Percentiles rank a stretch among this genome's conserved stretches.
Conservation (phyloP, 2,329 filamentous ascomycete genomes). For the Colletotrichum kahawae region DNA sequence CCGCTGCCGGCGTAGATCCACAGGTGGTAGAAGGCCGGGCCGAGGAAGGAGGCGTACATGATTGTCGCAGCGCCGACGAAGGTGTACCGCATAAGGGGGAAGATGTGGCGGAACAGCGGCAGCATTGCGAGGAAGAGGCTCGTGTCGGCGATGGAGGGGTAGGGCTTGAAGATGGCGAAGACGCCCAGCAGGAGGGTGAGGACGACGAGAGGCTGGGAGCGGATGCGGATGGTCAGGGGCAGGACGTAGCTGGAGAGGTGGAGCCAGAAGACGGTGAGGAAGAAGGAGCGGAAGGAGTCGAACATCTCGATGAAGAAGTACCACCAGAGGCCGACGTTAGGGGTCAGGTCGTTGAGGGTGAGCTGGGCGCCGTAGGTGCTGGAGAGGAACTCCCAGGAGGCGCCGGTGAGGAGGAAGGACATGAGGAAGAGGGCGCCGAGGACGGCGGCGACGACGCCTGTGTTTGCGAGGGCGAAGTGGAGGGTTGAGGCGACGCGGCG, state of each 20-base stretch:
- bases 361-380: conserved; percentile 95
- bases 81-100: conserved; percentile 89
- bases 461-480: conserved; percentile 60
- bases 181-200: conserved; percentile 85
- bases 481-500: conserved; percentile 38
- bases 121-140: conserved; percentile 84
- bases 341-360: conserved; percentile 88
- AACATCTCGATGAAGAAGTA: conserved; percentile 99
- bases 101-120: conserved; percentile 87
- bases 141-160: conserved; percentile 90
- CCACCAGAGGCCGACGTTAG: conserved; percentile 98
- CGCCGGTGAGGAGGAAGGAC: conserved; percentile 74
- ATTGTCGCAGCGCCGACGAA: conserved; percentile 85
- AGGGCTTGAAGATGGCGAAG: conserved; percentile 95
- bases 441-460: conserved; percentile 57
- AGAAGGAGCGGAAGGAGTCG: conserved; percentile 96
- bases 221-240: conserved; percentile 81
- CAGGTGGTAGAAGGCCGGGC: conserved; percentile 93
- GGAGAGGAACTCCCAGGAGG: conserved; percentile 85
- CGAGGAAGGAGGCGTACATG: conserved; percentile 86
- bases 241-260: conserved; percentile 91
- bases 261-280: conserved; percentile 97
- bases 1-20: conserved; percentile 99
- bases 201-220: conserved; percentile 85
- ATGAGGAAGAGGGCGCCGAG: conserved; percentile 69